phyloP scores from a whole-genome alignment of 140 eudicot genomes.

The Ambrosia hybrid region DNA sequence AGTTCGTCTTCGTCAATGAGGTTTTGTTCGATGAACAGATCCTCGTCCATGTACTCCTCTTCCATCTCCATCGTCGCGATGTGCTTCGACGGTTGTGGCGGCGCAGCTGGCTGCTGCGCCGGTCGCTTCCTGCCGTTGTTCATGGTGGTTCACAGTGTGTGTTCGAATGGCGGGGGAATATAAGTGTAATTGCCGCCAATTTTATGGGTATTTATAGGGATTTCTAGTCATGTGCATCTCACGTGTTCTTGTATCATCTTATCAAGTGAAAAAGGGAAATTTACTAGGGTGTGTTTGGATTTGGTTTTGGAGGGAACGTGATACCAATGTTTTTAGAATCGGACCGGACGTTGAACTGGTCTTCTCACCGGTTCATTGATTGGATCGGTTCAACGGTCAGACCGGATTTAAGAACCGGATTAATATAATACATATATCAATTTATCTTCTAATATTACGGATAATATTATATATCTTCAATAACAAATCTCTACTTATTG shows the following conservation, averaged over 20 bases:
- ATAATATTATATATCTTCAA: too few species aligned
- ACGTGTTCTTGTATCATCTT: background rate
- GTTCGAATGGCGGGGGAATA: constrained; percentile 20
- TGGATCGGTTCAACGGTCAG: too few species aligned
- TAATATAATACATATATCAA: too few species aligned
- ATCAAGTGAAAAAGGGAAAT: too few species aligned
- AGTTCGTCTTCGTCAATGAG: constrained; percentile 62
- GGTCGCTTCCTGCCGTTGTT: constrained; percentile 57
- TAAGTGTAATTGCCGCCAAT: constrained; percentile 57
- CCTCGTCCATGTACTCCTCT: constrained; percentile 83
- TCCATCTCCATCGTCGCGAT: constrained; percentile 43
- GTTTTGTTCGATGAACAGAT: constrained; percentile 67
- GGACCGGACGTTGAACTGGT: too few species aligned
- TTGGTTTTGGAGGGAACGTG: too few species aligned
- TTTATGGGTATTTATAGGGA: constrained; percentile 18
- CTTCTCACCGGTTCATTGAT: too few species aligned
- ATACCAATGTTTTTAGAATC: too few species aligned
- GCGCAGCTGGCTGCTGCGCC: constrained; percentile 46
- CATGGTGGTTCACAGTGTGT: constrained; percentile 41
- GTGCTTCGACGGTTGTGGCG: constrained; percentile 52
- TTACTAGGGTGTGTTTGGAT: too few species aligned
- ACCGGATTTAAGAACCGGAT: too few species aligned
- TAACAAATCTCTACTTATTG: too few species aligned
- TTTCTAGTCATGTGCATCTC: background rate
- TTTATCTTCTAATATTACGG: too few species aligned